These are phyloP conservation scores for Saccharum hybrid DNA, from an alignment of 202 grass and related monocot genomes.

Conservation along the genomic window DNA sequence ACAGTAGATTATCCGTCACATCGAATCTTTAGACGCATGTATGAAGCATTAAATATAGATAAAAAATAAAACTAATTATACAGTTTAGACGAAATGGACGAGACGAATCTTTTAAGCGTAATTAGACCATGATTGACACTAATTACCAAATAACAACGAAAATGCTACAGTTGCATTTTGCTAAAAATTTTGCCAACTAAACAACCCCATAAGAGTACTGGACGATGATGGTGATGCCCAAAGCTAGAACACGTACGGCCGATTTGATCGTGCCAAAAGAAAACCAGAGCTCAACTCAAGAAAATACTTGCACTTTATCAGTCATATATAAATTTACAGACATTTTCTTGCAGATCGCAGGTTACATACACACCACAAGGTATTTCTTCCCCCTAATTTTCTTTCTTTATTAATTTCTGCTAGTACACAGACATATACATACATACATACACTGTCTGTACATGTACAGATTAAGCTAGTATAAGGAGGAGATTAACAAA, in stretches of 20 bases:
- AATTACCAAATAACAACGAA: no score
- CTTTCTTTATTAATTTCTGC: neutral
- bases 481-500: neutral
- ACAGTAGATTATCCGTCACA: no score
- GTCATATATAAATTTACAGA: neutral
- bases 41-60: no score
- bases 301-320: neutral
- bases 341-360: neutral
- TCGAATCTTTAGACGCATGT: no score
- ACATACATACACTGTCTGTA: neutral
- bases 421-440: conserved; percentile 2
- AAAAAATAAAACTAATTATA: no score
- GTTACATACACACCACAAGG: neutral
- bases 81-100: no score
- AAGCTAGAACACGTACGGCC: neutral
- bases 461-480: conserved; percentile 43
- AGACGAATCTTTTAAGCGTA: no score
- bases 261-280: neutral
- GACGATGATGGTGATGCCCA: neutral
- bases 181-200: no score
- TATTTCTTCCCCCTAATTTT: neutral
- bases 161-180: no score
- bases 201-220: neutral
- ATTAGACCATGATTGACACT: no score
- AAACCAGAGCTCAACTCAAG: neutral